These are phyloP conservation scores for Globisporangium cylindrosporum DNA, from an alignment of 352 stramenopile species.

Conservation along the genomic window DNA sequence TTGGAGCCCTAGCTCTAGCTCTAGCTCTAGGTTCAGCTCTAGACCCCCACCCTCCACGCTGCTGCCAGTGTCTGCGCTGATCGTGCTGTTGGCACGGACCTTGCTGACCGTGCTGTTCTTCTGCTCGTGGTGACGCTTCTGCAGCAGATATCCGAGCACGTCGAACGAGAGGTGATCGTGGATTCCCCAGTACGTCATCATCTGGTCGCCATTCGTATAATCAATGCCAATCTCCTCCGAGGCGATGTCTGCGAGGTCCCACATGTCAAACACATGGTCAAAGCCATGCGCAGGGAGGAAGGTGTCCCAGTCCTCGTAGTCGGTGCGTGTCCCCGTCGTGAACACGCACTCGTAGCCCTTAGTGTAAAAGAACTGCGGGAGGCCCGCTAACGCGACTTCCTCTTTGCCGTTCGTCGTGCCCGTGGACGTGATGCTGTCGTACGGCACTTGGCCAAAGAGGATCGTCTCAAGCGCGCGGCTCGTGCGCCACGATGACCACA, in stretches of 20 bases:
- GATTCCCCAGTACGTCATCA: conserved; percentile 67
- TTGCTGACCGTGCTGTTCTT: conserved; percentile 12
- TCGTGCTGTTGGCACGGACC: not conserved
- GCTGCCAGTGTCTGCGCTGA: not conserved
- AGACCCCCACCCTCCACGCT: not conserved
- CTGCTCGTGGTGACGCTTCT: conserved; percentile 25
- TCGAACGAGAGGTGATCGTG: conserved; percentile 69
- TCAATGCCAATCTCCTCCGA: conserved; percentile 48
- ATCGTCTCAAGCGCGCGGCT: conserved; percentile 66
- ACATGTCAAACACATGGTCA: conserved; percentile 40
- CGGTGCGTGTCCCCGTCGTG: conserved; percentile 47
- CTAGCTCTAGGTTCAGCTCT: not conserved
- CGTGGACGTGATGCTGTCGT: conserved; percentile 52
- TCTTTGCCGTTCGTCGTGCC: conserved; percentile 40
- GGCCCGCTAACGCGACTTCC: conserved; percentile 35
- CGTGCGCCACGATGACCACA: conserved; percentile 69
- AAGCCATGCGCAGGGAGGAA: conserved; percentile 63
- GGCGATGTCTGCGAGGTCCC: conserved; percentile 41
- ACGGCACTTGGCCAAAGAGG: conserved; percentile 60
- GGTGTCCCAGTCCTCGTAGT: conserved; percentile 62
- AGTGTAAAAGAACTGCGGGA: conserved; percentile 54
- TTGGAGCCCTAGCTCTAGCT: not conserved
- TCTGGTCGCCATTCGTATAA: conserved; percentile 44
- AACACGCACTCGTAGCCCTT: conserved; percentile 68
- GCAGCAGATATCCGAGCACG: conserved; percentile 46